Evolutionary conservation across 2,329 filamentous ascomycete species (phyloP).

Genomic region (Xylariaceae sp.): DNA sequence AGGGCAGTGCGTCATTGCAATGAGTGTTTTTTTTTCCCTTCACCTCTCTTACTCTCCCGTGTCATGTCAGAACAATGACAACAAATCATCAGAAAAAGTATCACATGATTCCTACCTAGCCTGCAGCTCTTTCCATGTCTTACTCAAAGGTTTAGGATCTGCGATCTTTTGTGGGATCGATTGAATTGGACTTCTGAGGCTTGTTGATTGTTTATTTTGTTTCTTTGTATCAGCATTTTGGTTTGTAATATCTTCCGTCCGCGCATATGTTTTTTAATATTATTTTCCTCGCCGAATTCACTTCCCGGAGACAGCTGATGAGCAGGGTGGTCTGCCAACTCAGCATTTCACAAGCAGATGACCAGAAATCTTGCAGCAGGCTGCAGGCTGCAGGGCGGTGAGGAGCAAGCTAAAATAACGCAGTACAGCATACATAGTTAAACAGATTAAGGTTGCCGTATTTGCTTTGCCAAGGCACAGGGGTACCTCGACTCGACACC

Average conservation of each 20-base stretch:
- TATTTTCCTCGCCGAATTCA: constrained; percentile 8
- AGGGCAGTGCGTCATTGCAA: no score
- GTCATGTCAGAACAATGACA: no score
- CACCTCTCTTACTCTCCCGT: no score
- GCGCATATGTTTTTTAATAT: constrained; percentile 3
- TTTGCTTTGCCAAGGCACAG: no score
- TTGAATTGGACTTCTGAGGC: not conserved
- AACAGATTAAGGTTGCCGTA: no score
- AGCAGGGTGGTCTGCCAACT: constrained; percentile 23
- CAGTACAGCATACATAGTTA: constrained; percentile 12
- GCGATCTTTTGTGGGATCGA: no score
- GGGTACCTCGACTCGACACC: constrained; percentile 11
- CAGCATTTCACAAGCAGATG: constrained; percentile 24
- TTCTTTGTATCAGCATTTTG: not conserved
- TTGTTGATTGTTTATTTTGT: constrained; percentile 1
- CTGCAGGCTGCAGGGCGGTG: constrained; percentile 21
- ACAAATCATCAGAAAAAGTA: no score
- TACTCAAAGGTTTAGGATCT: no score
- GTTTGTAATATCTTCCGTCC: constrained; percentile 5
- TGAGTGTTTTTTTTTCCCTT: no score
- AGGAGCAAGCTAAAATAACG: constrained; percentile 16
- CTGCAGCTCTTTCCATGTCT: no score
- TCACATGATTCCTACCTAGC: no score
- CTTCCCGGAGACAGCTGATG: constrained; percentile 20
- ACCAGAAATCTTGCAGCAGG: constrained; percentile 12